phyloP scores from a whole-genome alignment of 2,329 filamentous ascomycete genomes.

The Lachnellula suecica region DNA sequence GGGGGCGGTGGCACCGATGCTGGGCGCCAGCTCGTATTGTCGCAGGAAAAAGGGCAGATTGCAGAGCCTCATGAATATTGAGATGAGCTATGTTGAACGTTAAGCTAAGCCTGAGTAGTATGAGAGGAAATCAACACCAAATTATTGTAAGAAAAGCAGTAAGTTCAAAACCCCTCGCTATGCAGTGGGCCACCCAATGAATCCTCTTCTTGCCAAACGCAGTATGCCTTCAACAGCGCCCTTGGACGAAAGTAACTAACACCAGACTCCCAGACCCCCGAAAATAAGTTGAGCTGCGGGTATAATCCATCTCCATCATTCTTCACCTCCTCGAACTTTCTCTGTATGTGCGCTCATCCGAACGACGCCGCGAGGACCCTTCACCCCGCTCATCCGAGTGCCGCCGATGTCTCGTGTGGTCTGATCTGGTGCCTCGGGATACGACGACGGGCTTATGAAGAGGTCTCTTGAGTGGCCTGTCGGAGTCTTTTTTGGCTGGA shows the following conservation, averaged over 20 bases:
- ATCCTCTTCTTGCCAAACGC: background rate
- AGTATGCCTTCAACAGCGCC: background rate
- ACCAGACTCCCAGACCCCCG: conserved; percentile 1
- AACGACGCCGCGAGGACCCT: conserved; percentile 18
- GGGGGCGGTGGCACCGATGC: no score
- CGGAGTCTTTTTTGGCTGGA: conserved; percentile 40
- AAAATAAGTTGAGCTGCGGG: no score
- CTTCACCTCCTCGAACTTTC: conserved; percentile 19
- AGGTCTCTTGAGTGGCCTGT: conserved; percentile 54
- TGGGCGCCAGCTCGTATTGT: no score
- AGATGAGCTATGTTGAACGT: background rate
- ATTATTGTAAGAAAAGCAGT: background rate
- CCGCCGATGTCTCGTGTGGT: conserved; percentile 15
- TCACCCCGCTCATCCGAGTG: conserved; percentile 22
- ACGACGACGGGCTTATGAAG: conserved; percentile 56
- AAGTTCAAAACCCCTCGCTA: background rate
- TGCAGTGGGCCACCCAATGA: background rate
- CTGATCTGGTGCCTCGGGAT: conserved; percentile 36
- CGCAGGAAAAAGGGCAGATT: no score
- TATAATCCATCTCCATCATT: no score
- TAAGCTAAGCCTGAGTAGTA: background rate
- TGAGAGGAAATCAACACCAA: background rate
- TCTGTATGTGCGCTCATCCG: conserved; percentile 20
- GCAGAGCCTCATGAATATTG: background rate
- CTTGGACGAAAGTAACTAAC: background rate